Conservation (phyloP, 306 rosid genomes). For the Cicer chorassanicum region DNA sequence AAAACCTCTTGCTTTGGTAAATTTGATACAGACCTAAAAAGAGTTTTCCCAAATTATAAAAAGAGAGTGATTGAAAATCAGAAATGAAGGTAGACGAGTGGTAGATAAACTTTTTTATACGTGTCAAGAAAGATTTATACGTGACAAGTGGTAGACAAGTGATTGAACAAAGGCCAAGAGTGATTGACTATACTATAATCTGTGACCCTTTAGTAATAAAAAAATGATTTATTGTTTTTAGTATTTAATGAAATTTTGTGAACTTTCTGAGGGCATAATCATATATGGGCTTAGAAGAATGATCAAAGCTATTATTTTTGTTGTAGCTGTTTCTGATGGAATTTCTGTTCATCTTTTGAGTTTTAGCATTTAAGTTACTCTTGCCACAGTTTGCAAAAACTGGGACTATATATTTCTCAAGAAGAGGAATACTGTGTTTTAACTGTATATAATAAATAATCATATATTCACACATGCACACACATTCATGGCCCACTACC, state of each 20-base stretch:
- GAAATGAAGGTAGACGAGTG: slow-evolving; percentile 19
- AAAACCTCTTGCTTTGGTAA: slow-evolving; percentile 15
- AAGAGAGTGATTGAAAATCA: slow-evolving; percentile 29
- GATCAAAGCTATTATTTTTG: background rate
- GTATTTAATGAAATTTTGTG: slow-evolving; percentile 4
- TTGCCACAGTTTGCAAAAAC: slow-evolving; percentile 36
- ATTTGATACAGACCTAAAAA: background rate
- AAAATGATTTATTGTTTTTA: background rate
- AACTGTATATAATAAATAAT: slow-evolving; percentile 8
- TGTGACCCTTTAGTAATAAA: background rate
- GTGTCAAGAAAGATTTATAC: background rate
- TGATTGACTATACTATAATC: slow-evolving; percentile 8
- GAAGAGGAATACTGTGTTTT: background rate
- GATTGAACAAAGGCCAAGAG: background rate
- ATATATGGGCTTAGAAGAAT: no score
- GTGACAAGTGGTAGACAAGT: no score
- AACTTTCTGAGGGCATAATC: background rate
- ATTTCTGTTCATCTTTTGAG: background rate
- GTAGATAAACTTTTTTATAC: background rate
- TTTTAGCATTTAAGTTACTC: slow-evolving; percentile 15
- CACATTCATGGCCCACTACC: background rate
- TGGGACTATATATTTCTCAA: slow-evolving; percentile 11
- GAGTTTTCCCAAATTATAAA: slow-evolving; percentile 5
- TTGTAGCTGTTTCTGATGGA: slow-evolving; percentile 30
- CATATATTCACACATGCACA: background rate